Evolutionary conservation across 73 alveolate genomes (phyloP).

Genomic region (Durusdinium trenchii): DNA sequence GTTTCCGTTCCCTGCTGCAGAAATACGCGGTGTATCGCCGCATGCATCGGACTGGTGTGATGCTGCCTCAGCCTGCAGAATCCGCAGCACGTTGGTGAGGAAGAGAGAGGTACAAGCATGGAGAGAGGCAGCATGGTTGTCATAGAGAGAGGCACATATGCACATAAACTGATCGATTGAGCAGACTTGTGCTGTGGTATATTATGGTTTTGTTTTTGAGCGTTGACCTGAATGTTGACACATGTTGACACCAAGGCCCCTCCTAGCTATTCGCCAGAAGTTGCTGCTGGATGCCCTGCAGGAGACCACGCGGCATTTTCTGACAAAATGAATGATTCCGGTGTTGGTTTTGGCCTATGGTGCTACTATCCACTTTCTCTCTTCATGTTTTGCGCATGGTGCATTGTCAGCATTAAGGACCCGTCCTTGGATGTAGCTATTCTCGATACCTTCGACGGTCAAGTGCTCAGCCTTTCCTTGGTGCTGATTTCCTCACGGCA

Average conservation of each 20-base stretch:
- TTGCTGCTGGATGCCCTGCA: conserved; percentile 76
- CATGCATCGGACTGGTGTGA: conserved; percentile 89
- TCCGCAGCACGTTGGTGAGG: not conserved
- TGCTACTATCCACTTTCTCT: not conserved
- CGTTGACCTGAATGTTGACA: too few species aligned
- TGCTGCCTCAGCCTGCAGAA: not conserved
- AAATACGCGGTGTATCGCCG: conserved; percentile 91
- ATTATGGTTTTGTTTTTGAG: too few species aligned
- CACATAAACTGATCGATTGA: too few species aligned
- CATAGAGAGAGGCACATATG: not conserved
- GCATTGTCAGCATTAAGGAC: not conserved
- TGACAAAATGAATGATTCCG: not conserved
- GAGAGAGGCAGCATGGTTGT: not conserved
- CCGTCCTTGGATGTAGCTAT: conserved; percentile 76
- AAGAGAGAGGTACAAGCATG: not conserved
- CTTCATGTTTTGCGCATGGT: not conserved
- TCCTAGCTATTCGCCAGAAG: conserved; percentile 88
- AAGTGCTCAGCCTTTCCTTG: not conserved
- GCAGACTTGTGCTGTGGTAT: too few species aligned
- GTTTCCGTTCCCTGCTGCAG: not conserved
- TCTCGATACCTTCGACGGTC: conserved; percentile 84
- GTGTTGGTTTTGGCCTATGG: not conserved
- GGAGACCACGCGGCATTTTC: too few species aligned
- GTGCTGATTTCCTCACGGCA: not conserved
- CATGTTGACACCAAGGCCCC: conserved; percentile 10